Conservation (phyloP, 2,329 filamentous ascomycete genomes). For the Trichophyton simii region DNA sequence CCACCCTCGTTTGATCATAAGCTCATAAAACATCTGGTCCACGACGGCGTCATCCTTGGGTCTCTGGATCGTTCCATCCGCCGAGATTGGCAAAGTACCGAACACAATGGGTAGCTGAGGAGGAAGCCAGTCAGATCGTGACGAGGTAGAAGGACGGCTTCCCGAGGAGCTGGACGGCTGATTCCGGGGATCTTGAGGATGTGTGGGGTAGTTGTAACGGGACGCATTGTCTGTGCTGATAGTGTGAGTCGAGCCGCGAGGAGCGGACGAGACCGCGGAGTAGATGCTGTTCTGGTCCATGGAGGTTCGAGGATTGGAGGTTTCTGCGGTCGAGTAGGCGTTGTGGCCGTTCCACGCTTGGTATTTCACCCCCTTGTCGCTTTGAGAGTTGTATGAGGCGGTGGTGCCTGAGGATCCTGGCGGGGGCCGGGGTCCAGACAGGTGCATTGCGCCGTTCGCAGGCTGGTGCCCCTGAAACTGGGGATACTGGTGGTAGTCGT, state of each 20-base stretch:
- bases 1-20: constrained; percentile 98
- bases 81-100: constrained; percentile 29
- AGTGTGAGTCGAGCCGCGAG: constrained; percentile 45
- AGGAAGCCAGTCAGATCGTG: constrained; percentile 32
- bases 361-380: constrained; percentile 56
- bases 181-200: constrained; percentile 25
- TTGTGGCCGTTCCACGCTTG: constrained; percentile 62
- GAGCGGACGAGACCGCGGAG: constrained; percentile 47
- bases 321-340: constrained; percentile 45
- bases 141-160: constrained; percentile 31
- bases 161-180: constrained; percentile 19
- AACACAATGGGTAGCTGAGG: constrained; percentile 34
- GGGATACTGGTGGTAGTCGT: constrained; percentile 85
- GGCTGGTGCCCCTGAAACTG: constrained; percentile 48
- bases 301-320: constrained; percentile 45
- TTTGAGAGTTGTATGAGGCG: constrained; percentile 58
- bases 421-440: constrained; percentile 49
- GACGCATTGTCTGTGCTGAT: constrained; percentile 40
- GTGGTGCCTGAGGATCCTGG: constrained; percentile 44
- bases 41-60: constrained; percentile 56
- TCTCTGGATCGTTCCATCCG: constrained; percentile 16
- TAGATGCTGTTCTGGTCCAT: constrained; percentile 55
- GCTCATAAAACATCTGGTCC: constrained; percentile 77
- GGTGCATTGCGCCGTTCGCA: constrained; percentile 42
- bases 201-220: constrained; percentile 30